Base-by-base conservation (phyloP, 441 rosid genomes). In the Brassica hybrid region DNA sequence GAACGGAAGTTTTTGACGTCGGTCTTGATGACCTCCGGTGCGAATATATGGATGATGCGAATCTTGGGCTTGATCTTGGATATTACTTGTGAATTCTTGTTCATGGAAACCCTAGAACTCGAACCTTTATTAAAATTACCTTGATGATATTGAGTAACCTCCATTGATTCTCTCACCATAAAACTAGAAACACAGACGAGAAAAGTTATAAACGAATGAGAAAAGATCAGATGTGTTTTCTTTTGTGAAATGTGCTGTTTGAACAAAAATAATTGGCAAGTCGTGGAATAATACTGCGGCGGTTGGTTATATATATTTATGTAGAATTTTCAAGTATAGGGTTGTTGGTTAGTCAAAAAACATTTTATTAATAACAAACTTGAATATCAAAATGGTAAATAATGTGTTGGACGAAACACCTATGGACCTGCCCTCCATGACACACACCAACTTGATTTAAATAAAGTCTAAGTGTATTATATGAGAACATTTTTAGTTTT, bases 21-120 rank as follows among this genome's bases (percentile, higher is more conserved):
- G 1, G 99, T 96, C 83, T 94, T 89, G 91, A 96, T 94, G 75
- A 96, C 88, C 83, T 92, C 98, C 7, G 99, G 99, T 19, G 98
- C 97, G 69, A 92, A 91, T 75, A 94, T 89, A 88, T 94, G 97
- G 81, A 92, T 91, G 50, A 96, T 92, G 14, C 98, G 87, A 68
- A 96, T 86, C 84, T 89, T 94, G 2, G 98, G 99, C 87, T 92
- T 94, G 69, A 78, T 65, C 83, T 93, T 93, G 60, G 97, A 68
- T 48, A 89, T 85, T n/a, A 76, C 65, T 7, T 75, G 88, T 17
- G 98, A 93, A 67, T 81, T 75, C 65, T 62, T 86, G 77, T 84
- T 87, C 67, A 90, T 74, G 81, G 76, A 67, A 81, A 81, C 79
- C 79, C 76, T 81, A 74, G 84, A 74, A 74, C 67, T 67, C 0